These are phyloP conservation scores for Gnetum montanum DNA, from an alignment of 75 land plant genomes.

Conservation along the genomic window DNA sequence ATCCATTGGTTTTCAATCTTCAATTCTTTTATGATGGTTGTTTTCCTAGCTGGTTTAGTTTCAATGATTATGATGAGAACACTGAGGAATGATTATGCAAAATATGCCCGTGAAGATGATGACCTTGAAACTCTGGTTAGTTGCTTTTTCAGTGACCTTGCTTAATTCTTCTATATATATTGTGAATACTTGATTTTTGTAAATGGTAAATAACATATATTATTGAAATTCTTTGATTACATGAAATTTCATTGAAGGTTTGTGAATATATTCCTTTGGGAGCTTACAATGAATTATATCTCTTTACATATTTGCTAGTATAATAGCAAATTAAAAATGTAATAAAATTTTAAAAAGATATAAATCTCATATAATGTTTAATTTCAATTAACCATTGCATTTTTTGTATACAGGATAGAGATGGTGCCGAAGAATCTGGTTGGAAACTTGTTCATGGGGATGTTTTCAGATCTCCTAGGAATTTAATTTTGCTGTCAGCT, in stretches of 20 bases:
- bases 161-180: neutral
- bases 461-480: conserved; percentile 22
- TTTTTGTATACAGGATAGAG: conserved; percentile 17
- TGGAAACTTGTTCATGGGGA: conserved; percentile 39
- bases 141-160: neutral
- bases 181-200: neutral
- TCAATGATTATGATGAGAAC: conserved; percentile 98
- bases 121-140: conserved; percentile 85
- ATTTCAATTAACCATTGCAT: no score
- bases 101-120: conserved; percentile 97
- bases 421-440: conserved; percentile 29
- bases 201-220: no score
- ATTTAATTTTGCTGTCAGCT: conserved; percentile 21
- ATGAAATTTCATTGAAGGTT: no score
- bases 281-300: no score
- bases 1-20: conserved; percentile 98
- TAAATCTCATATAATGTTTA: no score
- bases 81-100: conserved; percentile 92
- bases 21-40: conserved; percentile 99
- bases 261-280: no score
- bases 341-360: no score
- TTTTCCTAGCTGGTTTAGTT: conserved; percentile 94
- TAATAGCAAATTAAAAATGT: no score
- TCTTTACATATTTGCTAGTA: no score
- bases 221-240: no score